These are phyloP conservation scores for Wickerhamiella bombiphila DNA, from an alignment of 805 yeast genomes.

Conservation along the genomic window DNA sequence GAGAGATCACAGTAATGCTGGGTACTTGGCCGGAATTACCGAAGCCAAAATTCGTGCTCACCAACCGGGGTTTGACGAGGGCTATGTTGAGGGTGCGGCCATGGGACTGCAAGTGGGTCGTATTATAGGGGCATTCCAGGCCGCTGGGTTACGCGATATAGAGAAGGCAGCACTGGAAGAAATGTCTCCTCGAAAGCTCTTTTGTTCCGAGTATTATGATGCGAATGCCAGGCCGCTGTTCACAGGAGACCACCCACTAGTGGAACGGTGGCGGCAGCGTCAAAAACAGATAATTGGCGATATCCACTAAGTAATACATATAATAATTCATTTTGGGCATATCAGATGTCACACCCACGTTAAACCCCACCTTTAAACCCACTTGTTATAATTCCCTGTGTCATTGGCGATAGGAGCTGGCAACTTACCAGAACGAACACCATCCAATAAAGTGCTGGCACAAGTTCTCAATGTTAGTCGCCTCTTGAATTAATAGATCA, in stretches of 20 bases:
- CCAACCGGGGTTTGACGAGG: slow-evolving; percentile 70
- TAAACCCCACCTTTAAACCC: too few species aligned
- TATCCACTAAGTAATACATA: background rate
- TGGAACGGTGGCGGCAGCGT: slow-evolving; percentile 33
- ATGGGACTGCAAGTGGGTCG: slow-evolving; percentile 55
- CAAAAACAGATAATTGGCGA: background rate
- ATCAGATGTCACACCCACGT: too few species aligned
- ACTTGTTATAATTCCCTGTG: too few species aligned
- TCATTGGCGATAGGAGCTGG: background rate
- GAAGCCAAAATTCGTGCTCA: slow-evolving; percentile 50
- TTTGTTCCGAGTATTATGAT: slow-evolving; percentile 42
- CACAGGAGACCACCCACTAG: slow-evolving; percentile 25
- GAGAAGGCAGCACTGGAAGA: slow-evolving; percentile 29
- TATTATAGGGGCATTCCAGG: slow-evolving; percentile 42
- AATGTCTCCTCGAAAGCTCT: slow-evolving; percentile 41
- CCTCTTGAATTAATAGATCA: slow-evolving; percentile 85
- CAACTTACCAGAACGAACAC: slow-evolving; percentile 94
- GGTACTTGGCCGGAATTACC: slow-evolving; percentile 70
- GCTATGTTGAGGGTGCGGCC: slow-evolving; percentile 60
- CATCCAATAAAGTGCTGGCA: slow-evolving; percentile 97
- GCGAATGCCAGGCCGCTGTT: slow-evolving; percentile 20
- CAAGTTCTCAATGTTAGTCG: slow-evolving; percentile 87
- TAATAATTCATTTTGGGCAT: background rate
- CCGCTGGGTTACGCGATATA: slow-evolving; percentile 21
- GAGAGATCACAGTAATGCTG: slow-evolving; percentile 59